These are phyloP conservation scores for Phytopythium litorale DNA, from an alignment of 352 stramenopile species.

Conservation along the genomic window DNA sequence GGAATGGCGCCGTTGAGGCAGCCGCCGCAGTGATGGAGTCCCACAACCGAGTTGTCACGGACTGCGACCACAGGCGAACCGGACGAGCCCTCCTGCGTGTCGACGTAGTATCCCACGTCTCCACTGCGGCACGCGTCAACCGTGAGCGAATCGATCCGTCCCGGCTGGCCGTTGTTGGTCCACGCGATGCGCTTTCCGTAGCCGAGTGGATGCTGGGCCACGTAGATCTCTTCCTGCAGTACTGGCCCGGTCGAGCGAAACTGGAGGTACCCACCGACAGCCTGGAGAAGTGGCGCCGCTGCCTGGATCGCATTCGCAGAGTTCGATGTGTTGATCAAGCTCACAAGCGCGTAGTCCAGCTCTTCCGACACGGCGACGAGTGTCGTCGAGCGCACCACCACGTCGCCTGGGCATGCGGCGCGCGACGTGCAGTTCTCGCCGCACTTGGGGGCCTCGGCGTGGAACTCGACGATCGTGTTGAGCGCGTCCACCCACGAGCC, in stretches of 20 bases:
- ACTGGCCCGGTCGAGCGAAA: conserved; percentile 41
- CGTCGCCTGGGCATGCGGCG: conserved; percentile 30
- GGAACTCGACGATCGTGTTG: conserved; percentile 73
- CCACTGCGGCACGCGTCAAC: conserved; percentile 33
- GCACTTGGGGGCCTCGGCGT: conserved; percentile 38
- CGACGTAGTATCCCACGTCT: conserved; percentile 66
- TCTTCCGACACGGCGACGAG: conserved; percentile 33
- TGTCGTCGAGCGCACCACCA: conserved; percentile 26
- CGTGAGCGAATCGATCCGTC: conserved; percentile 39
- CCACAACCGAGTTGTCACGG: conserved; percentile 59
- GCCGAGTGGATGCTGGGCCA: conserved; percentile 56
- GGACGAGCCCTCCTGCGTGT: conserved; percentile 69
- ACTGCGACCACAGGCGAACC: conserved; percentile 60
- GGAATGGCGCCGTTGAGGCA: conserved; percentile 68
- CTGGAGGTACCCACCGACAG: conserved; percentile 53
- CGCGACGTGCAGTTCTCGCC: conserved; percentile 24
- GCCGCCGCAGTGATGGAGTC: conserved; percentile 69
- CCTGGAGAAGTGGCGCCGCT: conserved; percentile 21
- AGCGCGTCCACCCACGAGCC: conserved; percentile 48
- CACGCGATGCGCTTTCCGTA: conserved; percentile 54
- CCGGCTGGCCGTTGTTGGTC: conserved; percentile 33
- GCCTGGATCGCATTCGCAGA: not conserved
- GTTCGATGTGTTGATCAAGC: conserved; percentile 24
- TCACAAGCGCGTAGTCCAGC: conserved; percentile 70
- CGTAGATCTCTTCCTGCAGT: conserved; percentile 55